Percentiles rank a stretch among this genome's conserved stretches.
Conservation (phyloP, 1,284 basidiomycete genomes). For the Malassezia equina region DNA sequence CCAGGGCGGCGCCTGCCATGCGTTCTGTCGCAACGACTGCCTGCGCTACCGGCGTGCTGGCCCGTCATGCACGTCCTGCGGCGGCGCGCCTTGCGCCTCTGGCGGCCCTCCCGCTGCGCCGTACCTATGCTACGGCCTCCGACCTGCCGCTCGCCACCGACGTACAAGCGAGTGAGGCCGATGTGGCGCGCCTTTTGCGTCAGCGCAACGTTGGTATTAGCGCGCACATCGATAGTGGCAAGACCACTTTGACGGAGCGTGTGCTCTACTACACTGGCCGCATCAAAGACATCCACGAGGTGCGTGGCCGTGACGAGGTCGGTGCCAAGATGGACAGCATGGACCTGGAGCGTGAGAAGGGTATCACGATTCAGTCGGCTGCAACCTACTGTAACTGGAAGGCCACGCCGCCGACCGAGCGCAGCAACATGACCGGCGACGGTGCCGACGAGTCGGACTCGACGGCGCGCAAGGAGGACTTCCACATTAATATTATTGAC, state of each 20-base stretch:
- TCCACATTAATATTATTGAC: constrained; percentile 96
- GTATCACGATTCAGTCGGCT: constrained; percentile 97
- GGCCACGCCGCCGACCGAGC: constrained; percentile 52
- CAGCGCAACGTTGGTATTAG: constrained; percentile 51
- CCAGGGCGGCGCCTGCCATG: not conserved
- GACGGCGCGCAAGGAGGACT: constrained; percentile 57
- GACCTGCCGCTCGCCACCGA: constrained; percentile 3
- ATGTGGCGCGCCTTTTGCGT: constrained; percentile 42
- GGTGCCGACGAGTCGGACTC: constrained; percentile 23
- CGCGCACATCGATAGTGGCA: constrained; percentile 69
- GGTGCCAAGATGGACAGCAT: constrained; percentile 99
- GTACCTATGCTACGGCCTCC: constrained; percentile 17
- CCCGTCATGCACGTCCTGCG: constrained; percentile 19
- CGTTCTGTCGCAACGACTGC: constrained; percentile 6
- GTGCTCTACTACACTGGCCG: constrained; percentile 93
- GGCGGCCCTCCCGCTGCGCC: constrained; percentile 14
- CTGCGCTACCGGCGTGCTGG: constrained; percentile 12
- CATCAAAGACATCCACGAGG: constrained; percentile 94
- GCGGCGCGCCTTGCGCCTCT: constrained; percentile 19
- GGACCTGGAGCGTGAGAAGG: constrained; percentile 97
- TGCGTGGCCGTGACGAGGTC: constrained; percentile 83
- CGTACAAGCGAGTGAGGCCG: constrained; percentile 27
- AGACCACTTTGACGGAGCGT: constrained; percentile 97
- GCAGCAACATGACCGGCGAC: constrained; percentile 47
- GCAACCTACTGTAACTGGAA: constrained; percentile 98